phyloP scores from a whole-genome alignment of 164 flowering plant species.

The Vitis cinerea region DNA sequence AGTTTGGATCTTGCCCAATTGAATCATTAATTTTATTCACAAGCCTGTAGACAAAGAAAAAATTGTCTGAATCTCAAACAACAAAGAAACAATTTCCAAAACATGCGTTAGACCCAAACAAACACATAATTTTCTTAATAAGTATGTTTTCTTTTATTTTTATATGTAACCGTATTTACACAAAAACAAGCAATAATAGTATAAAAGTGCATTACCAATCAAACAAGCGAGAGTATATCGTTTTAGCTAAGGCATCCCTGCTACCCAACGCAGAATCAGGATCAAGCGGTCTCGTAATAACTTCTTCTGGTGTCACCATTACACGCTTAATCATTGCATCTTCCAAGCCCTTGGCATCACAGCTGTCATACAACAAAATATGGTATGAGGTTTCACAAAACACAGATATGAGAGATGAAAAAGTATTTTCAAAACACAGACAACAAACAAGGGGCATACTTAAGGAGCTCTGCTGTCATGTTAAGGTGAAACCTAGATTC shows the following conservation, averaged over 20 bases:
- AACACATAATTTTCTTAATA: not conserved
- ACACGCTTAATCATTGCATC: constrained; percentile 91
- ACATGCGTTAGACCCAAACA: not conserved
- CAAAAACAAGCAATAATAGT: too few species aligned
- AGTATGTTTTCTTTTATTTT: not conserved
- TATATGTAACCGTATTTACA: too few species aligned
- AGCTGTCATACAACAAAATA: constrained; percentile 39
- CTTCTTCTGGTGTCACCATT: constrained; percentile 97
- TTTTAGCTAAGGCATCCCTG: constrained; percentile 97
- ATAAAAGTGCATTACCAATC: constrained; percentile 62
- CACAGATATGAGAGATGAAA: not conserved
- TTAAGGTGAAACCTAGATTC: constrained; percentile 86
- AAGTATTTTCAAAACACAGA: not conserved
- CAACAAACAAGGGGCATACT: constrained; percentile 34
- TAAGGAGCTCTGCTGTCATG: constrained; percentile 83
- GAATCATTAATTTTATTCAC: constrained; percentile 91
- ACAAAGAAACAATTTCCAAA: not conserved
- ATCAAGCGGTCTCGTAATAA: constrained; percentile 95
- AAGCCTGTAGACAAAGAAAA: constrained; percentile 51
- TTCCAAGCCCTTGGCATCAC: constrained; percentile 85
- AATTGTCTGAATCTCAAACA: constrained; percentile 1
- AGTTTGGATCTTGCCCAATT: constrained; percentile 96
- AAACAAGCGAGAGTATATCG: constrained; percentile 89
- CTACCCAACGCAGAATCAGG: constrained; percentile 82
- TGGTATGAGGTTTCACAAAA: not conserved